Conservation (phyloP, 2,329 filamentous ascomycete genomes). For the Furcasterigmium furcatum region DNA sequence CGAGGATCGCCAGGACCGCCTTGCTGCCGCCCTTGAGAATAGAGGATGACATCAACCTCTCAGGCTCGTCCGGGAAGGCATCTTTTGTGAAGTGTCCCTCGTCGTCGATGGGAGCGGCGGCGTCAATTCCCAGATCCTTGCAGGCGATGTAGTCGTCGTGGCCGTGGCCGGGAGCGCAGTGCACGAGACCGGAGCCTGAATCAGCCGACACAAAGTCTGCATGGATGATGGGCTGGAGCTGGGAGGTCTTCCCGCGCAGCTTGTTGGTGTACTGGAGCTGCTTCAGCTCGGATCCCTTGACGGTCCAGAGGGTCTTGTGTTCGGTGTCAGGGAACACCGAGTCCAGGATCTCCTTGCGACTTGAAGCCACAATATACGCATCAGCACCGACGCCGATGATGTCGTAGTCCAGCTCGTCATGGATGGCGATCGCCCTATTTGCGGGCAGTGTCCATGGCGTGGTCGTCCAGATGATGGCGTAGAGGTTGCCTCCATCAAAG, state of each 20-base stretch:
- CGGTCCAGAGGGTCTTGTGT: slow-evolving; percentile 45
- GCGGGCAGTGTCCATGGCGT: slow-evolving; percentile 97
- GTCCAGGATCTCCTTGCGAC: slow-evolving; percentile 59
- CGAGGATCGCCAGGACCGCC: slow-evolving; percentile 67
- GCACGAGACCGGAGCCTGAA: slow-evolving; percentile 94
- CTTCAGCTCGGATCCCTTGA: slow-evolving; percentile 64
- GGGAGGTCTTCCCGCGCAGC: slow-evolving; percentile 57
- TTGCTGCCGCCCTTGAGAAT: slow-evolving; percentile 69
- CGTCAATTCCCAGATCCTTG: slow-evolving; percentile 63
- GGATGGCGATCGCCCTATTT: slow-evolving; percentile 84
- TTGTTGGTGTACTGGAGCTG: slow-evolving; percentile 68
- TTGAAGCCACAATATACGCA: slow-evolving; percentile 69
- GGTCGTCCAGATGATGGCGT: slow-evolving; percentile 95
- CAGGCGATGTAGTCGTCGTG: slow-evolving; percentile 95
- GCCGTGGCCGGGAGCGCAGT: slow-evolving; percentile 90
- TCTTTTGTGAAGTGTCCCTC: slow-evolving; percentile 77
- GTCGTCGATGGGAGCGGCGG: slow-evolving; percentile 80
- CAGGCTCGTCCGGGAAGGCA: slow-evolving; percentile 69
- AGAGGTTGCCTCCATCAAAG: slow-evolving; percentile 46
- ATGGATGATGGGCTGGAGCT: slow-evolving; percentile 68
- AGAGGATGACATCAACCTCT: slow-evolving; percentile 64
- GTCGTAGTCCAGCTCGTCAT: slow-evolving; percentile 70
- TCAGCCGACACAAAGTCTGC: slow-evolving; percentile 86
- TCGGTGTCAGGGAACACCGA: slow-evolving; percentile 43
- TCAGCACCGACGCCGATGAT: slow-evolving; percentile 56